Base-by-base conservation (phyloP, 163 green algal species). In the Chlamydomonas reinhardtii region DNA sequence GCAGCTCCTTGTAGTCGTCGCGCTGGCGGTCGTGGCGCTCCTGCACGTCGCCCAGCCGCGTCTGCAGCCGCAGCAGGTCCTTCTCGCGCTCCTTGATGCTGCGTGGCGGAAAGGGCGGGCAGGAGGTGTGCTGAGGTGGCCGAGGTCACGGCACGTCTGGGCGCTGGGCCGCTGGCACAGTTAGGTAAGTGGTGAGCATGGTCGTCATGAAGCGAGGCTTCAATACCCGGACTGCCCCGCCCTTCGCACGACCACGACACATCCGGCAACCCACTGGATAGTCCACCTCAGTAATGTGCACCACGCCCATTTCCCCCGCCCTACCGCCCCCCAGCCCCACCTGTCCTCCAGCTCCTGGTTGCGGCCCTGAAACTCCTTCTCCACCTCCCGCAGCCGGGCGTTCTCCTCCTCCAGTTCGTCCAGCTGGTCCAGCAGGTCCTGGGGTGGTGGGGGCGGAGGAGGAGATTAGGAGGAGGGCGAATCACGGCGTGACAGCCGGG, bases 1-100 rank as follows among this genome's bases (percentile, higher is more conserved):
- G 69, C 59, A 93, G 84, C 68, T 92, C 83, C 37, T 83, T 77
- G 66, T 86, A 86, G 71, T 91, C 88, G 32, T 90, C 90, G 17
- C 80, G 74, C 12, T n/a, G n/a, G 6, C 78, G 72, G 39, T 79
- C 66, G 25, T 87, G 83, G 34, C 74, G 82, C 19, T 82, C 61
- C 72, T 84, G 32, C 22, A 22, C 61, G 6, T 86, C 76, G 69
- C 69, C 73, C 71, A 90, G 62, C 27, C 82, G 82, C 25, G 81
- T 86, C 27, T 92, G 85, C 62, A 89, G 72, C 54, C 89, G 72
- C 4, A 68, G 43, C 72, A 93, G 64, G 43, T 89, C 85, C 37
- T 76, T 22, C 0, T 87, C 76, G 32, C 56, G 69, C 35, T 86
- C 80, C 37, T 86, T 79, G 34, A 86, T 69, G 59, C 82, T 82